Base-by-base conservation (phyloP, 148 eudicot genomes). In the Rhododendron simsii region DNA sequence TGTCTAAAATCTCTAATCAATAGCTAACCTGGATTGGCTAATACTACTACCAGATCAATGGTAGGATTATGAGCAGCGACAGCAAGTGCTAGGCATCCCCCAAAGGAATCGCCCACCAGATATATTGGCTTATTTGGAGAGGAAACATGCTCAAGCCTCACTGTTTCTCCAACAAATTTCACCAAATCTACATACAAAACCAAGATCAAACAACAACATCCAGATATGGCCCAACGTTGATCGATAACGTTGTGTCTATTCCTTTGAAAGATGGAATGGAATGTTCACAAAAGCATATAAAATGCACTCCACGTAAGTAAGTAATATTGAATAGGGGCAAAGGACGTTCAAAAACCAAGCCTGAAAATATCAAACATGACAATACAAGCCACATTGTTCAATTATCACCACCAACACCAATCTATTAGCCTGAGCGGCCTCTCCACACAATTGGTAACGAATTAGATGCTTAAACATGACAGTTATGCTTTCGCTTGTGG, bases 61-160 rank as follows among this genome's bases (percentile, higher is more conserved):
- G 88, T 85, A 16, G 99, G 96, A 93, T 96, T 93, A 69, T 91
- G 94, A 86, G 99, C 94, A 77, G 99, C 98, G 85, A 97, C 92
- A 69, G 99, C 92, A 80, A 97, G 96, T 84, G 99, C 98, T 80
- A 97, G 90, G 89, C 96, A 91, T 78, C 98, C 98, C 83, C 99
- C 99, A 79, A 97, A 89, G 26, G 99, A 97, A 91, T 95, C 99
- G 75, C 99, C 98, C 33, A 97, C 93, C 83, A 97, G 84, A 92
- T 97, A 97, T 57, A 97, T 94, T 78, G 99, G 99, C 88, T 92
- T 97, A 73, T 87, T 89, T 79, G 98, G 98, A 84, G 91, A 89
- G 55, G 85, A 88, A 85, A 90, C 90, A 91, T 93, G 95, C 86
- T 95, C 94, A 65, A 81, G 67, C 89, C 92, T 92, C 89, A 97